Evolutionary conservation across 2,329 filamentous ascomycete genomes (phyloP).

Genomic region (Paracorniculantispora psalliotae): DNA sequence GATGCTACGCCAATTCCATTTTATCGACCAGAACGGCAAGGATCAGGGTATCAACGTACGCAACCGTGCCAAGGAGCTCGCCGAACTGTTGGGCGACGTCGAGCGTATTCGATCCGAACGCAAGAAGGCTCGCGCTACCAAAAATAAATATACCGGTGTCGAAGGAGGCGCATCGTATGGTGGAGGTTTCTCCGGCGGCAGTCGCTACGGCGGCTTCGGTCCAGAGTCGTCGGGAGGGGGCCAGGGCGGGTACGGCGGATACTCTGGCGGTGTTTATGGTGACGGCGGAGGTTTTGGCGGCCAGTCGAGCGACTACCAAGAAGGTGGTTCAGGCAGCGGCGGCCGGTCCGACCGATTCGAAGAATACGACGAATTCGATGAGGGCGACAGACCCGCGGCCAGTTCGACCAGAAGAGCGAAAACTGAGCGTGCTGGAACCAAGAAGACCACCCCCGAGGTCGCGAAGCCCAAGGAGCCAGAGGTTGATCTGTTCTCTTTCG

Average conservation of each 20-base stretch:
- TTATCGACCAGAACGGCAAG: slow-evolving; percentile 92
- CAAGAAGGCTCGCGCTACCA: slow-evolving; percentile 86
- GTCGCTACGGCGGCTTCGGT: slow-evolving; percentile 85
- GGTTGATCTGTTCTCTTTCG: slow-evolving; percentile 87
- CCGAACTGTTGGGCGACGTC: slow-evolving; percentile 88
- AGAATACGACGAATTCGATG: slow-evolving; percentile 95
- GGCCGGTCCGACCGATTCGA: slow-evolving; percentile 73
- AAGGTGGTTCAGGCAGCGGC: slow-evolving; percentile 46
- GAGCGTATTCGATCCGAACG: slow-evolving; percentile 75
- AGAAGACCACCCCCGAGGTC: slow-evolving; percentile 49
- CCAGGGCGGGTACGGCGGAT: slow-evolving; percentile 48
- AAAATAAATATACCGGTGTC: slow-evolving; percentile 93
- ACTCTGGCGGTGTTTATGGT: slow-evolving; percentile 77
- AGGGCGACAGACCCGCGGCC: slow-evolving; percentile 51
- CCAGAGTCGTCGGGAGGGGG: slow-evolving; percentile 63
- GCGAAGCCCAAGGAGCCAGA: slow-evolving; percentile 84
- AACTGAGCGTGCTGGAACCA: slow-evolving; percentile 29
- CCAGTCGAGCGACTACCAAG: slow-evolving; percentile 65
- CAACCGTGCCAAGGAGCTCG: slow-evolving; percentile 91
- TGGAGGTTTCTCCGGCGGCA: slow-evolving; percentile 49
- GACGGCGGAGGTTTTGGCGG: slow-evolving; percentile 92
- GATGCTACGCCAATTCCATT: slow-evolving; percentile 98
- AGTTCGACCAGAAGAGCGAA: slow-evolving; percentile 34
- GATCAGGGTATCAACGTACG: slow-evolving; percentile 97
- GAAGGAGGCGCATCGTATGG: slow-evolving; percentile 70